Base-by-base conservation (phyloP, 2,329 filamentous ascomycete species). In the Dactylellina parvicollis region DNA sequence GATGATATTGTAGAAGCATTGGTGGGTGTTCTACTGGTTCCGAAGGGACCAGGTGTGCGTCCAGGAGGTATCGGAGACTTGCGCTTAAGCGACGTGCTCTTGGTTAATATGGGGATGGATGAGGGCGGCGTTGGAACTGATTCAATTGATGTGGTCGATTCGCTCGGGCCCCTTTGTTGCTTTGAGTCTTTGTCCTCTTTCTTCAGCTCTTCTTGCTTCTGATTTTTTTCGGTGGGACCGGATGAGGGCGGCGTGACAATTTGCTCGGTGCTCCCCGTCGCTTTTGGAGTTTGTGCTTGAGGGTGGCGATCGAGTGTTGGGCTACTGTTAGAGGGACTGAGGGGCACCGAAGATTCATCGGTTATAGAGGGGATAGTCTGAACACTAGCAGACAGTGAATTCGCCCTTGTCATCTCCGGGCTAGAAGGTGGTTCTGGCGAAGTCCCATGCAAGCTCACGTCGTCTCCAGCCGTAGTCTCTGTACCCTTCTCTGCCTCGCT, bases 351-450 rank as follows among this genome's bases (percentile, higher is more conserved):
- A 20, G 69, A 52, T 20, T 73, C 69, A 24, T 73, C 69, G 18
- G 69, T 73, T 7, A 73, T 36, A 20, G 69, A 73, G 8, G 69
- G 69, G 2, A 73, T 66, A 7, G 69, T 73, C 54, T 65, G 60
- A 9, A 66, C 69, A 34, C 69, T 73, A 49, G 69, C 69, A 26
- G 69, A 73, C 36, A 73, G 22, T 4, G 69, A 73, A 55, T 73
- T 73, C 54, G 69, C 47, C 20, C 69, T 65, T 26, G 69, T 73
- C 60, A 73, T 73, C 38, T 66, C 69, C 24, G 69, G 69, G 24
- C 69, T 73, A 47, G 67, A 72, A 26, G 67, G 55, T n/a, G 18
- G 47, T n/a, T 73, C 69, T 46, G 69, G 69, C 16, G 69, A 73
- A 24, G 69, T 66, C 16, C 60, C 69, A 14, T 73, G 60, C n/a